Evolutionary conservation across 495 filamentous ascomycete species (phyloP), one percentile per base, ranked within the genome.

Genomic region (Penicillium arizonense): DNA sequence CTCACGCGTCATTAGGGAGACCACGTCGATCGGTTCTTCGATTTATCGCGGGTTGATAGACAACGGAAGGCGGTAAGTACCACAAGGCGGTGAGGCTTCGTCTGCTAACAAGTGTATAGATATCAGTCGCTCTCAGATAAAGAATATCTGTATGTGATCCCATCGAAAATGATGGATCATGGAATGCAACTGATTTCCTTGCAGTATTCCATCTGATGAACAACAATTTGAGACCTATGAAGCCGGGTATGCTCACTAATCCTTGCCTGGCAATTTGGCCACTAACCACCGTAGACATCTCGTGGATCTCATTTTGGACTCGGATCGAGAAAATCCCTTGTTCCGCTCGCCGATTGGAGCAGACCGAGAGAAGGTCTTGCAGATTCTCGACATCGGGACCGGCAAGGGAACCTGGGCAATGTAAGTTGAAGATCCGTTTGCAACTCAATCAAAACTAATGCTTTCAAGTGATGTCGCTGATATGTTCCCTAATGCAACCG

Each of bases 321-420:
- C 58, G 3, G 41, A 53, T 32, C 26, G 43, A 44, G 46, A 51
- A 6, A 61, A 61, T 23, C 58, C 58, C 16, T 38, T 61, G n/a
- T 61, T 61, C 33, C 58, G 55, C 14, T 43, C 58, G 13, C 58
- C 58, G 0, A 26, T 61, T 10, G 58, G 43, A 12, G 8, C 14
- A 18, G 24, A 43, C 30, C 58, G 45, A 10, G 28, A 51, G 16
- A 32, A 53, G 12, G 14, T 26, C 3, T 1, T 49, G 16, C 47
- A 49, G 36, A 50, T 63, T 9, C 60, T 63, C 3, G 60, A 63
- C 35, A 57, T 63, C 16, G 60, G 60, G 3, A 63, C 60, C 0
- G 60, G 60, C 5, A 46, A 58, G 14, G 62, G 64, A 14, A 50
- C 52, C 7, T 64, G 65, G 61, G 61, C 62, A 13, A 60, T 62